phyloP scores from a whole-genome alignment of 2,329 filamentous ascomycete genomes.

The Botryosphaeria dothidea region DNA sequence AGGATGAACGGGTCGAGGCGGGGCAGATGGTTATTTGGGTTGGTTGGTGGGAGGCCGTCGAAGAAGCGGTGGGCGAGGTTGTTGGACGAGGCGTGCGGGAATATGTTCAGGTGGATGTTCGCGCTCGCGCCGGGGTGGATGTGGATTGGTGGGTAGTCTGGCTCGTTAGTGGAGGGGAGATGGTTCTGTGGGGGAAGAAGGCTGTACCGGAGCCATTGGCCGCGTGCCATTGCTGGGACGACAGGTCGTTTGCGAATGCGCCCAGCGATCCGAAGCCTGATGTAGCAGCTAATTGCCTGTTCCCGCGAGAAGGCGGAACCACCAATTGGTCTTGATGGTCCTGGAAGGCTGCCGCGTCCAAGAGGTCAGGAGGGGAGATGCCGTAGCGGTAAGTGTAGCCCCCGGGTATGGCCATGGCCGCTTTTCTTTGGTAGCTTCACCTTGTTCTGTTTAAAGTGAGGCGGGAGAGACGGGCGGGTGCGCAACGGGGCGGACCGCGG shows the following conservation, averaged over 20 bases:
- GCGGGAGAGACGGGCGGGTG: neutral
- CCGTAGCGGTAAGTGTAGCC: neutral
- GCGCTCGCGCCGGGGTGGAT: constrained; percentile 6
- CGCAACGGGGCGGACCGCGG: neutral
- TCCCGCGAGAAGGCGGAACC: neutral
- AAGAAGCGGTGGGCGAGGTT: neutral
- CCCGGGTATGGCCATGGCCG: neutral
- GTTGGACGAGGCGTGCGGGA: neutral
- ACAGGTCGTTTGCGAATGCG: neutral
- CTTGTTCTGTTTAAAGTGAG: neutral
- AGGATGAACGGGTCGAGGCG: neutral
- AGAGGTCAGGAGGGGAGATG: neutral
- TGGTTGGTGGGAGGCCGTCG: neutral
- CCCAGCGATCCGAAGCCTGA: neutral
- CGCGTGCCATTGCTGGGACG: neutral
- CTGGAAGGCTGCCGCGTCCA: neutral
- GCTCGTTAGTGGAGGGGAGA: neutral
- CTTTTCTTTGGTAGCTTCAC: neutral
- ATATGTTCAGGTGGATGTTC: constrained; percentile 1
- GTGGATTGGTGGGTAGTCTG: constrained; percentile 2
- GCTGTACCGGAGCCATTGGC: neutral
- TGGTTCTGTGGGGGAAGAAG: neutral
- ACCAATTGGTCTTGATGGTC: neutral
- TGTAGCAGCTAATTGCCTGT: neutral
- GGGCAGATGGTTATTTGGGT: neutral